phyloP scores from a whole-genome alignment of 2,329 filamentous ascomycete species.

The Ophiostoma tasmaniense region DNA sequence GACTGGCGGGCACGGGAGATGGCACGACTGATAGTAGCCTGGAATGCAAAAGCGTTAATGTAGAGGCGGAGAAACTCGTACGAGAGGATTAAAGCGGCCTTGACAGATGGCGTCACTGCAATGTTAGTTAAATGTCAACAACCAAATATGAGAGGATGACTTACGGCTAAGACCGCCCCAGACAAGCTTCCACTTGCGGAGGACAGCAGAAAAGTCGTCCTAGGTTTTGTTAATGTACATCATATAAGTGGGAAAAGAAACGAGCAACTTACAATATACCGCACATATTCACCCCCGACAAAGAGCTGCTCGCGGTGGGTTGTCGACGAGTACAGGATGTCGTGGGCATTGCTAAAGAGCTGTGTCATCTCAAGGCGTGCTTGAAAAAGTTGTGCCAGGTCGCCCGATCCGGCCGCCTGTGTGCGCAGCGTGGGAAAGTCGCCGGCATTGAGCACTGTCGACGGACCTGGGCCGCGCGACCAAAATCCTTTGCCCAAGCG shows the following conservation, averaged over 20 bases:
- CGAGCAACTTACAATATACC: constrained; percentile 47
- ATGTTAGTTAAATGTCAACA: neutral
- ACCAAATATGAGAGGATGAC: constrained; percentile 21
- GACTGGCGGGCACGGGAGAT: constrained; percentile 31
- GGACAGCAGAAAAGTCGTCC: constrained; percentile 61
- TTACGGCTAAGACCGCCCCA: constrained; percentile 59
- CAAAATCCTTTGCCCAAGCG: constrained; percentile 65
- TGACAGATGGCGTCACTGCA: constrained; percentile 53
- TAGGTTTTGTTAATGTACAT: constrained; percentile 14
- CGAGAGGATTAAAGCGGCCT: constrained; percentile 58
- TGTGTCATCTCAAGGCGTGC: constrained; percentile 64
- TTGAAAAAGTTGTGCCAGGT: constrained; percentile 61
- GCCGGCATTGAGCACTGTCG: constrained; percentile 54
- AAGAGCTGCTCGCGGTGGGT: constrained; percentile 62
- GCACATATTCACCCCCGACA: constrained; percentile 62
- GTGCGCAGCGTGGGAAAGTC: constrained; percentile 61
- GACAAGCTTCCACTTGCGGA: constrained; percentile 61
- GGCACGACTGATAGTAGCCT: constrained; percentile 53
- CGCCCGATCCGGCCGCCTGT: constrained; percentile 50
- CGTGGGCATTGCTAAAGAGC: constrained; percentile 65
- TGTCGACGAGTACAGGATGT: constrained; percentile 64
- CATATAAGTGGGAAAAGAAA: neutral
- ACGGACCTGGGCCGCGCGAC: constrained; percentile 61
- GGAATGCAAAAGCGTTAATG: constrained; percentile 68
- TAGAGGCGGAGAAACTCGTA: constrained; percentile 67